phyloP scores from a whole-genome alignment of 2,329 filamentous ascomycete species.

The Microsporum ferrugineum region DNA sequence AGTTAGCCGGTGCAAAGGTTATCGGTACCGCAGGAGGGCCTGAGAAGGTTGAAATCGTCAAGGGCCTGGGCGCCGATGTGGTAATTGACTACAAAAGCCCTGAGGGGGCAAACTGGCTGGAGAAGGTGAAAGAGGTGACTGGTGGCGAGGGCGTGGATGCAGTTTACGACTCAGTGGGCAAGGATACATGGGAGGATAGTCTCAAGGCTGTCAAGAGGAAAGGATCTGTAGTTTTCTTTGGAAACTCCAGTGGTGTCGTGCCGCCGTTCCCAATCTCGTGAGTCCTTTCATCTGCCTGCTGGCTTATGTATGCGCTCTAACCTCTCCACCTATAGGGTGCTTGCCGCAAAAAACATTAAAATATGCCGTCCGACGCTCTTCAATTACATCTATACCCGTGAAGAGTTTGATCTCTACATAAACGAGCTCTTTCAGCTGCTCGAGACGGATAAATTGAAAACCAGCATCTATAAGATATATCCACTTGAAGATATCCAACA shows the following conservation, averaged over 20 bases:
- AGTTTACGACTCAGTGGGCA: slow-evolving; percentile 79
- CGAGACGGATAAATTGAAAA: slow-evolving; percentile 55
- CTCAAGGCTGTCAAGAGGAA: slow-evolving; percentile 64
- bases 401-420: slow-evolving; percentile 60
- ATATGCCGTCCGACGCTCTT: slow-evolving; percentile 64
- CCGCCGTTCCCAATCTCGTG: slow-evolving; percentile 53
- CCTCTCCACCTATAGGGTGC: slow-evolving; percentile 28
- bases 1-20: slow-evolving; percentile 58
- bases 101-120: slow-evolving; percentile 66
- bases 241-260: slow-evolving; percentile 69
- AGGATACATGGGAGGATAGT: slow-evolving; percentile 69
- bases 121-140: slow-evolving; percentile 75
- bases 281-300: slow-evolving; percentile 25
- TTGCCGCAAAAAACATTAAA: slow-evolving; percentile 65
- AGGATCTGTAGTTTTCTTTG: slow-evolving; percentile 66
- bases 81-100: slow-evolving; percentile 73
- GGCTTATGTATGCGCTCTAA: slow-evolving; percentile 9
- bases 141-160: slow-evolving; percentile 60
- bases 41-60: slow-evolving; percentile 62
- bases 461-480: slow-evolving; percentile 66
- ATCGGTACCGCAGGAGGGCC: slow-evolving; percentile 67
- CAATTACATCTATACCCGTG: slow-evolving; percentile 55
- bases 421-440: slow-evolving; percentile 64
- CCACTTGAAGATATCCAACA: slow-evolving; percentile 58
- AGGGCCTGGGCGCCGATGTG: slow-evolving; percentile 54